Evolutionary conservation across 2,329 filamentous ascomycete species (phyloP).

Genomic region (Elsinoe arachidis): DNA sequence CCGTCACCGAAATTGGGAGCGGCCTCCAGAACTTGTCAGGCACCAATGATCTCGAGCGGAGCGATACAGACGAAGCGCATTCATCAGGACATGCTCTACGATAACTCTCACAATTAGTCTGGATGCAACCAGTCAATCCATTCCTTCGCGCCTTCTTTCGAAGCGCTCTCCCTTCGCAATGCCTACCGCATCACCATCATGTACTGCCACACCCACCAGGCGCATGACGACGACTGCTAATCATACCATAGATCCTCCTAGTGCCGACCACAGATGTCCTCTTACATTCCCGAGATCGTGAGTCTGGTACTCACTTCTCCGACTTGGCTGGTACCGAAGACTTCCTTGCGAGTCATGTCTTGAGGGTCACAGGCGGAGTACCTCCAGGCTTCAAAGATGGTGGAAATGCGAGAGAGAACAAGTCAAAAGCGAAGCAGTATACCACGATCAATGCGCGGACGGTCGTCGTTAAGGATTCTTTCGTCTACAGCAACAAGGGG

Average conservation of each 20-base stretch:
- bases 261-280: slow-evolving; percentile 90
- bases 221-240: slow-evolving; percentile 14
- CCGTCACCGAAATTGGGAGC: too few species aligned
- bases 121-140: slow-evolving; percentile 96
- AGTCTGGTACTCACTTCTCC: slow-evolving; percentile 65
- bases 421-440: slow-evolving; percentile 90
- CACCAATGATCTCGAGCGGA: background rate
- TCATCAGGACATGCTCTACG: background rate
- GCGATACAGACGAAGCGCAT: background rate
- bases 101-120: background rate
- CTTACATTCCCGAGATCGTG: slow-evolving; percentile 76
- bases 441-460: slow-evolving; percentile 87
- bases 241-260: slow-evolving; percentile 59
- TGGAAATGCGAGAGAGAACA: slow-evolving; percentile 63
- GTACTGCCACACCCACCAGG: slow-evolving; percentile 33
- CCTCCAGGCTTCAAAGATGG: slow-evolving; percentile 42
- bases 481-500: slow-evolving; percentile 93
- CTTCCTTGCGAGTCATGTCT: slow-evolving; percentile 91
- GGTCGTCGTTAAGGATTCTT: slow-evolving; percentile 86
- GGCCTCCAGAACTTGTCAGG: background rate
- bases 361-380: slow-evolving; percentile 62
- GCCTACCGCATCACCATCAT: slow-evolving; percentile 82
- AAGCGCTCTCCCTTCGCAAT: slow-evolving; percentile 86
- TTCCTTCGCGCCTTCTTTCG: slow-evolving; percentile 98
- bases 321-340: slow-evolving; percentile 86